These are phyloP conservation scores for Pichia deserticola DNA, from an alignment of 805 yeast genomes.

Conservation along the genomic window DNA sequence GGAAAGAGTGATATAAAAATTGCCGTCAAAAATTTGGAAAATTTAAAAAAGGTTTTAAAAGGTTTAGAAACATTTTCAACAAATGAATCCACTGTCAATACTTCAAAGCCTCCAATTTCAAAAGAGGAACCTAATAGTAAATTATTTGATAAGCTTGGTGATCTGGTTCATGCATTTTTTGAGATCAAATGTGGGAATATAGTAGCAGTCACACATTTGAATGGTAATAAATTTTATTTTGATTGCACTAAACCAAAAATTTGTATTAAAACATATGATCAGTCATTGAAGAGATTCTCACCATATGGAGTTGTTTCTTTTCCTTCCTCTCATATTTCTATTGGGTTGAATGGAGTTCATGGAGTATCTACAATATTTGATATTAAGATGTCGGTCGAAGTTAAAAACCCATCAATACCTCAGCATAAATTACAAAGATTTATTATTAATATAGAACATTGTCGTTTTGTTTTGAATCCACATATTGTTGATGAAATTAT, in stretches of 20 bases:
- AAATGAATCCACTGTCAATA: not conserved
- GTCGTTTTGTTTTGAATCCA: conserved; percentile 53
- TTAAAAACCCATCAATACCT: conserved; percentile 32
- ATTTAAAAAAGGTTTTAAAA: not conserved
- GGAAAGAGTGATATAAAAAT: conserved; percentile 4
- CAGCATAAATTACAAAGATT: conserved; percentile 34
- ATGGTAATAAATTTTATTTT: conserved; percentile 13
- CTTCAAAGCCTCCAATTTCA: not conserved
- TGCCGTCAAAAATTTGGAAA: not conserved
- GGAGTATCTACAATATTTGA: conserved; percentile 37
- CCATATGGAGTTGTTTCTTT: conserved; percentile 33
- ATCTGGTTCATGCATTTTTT: conserved; percentile 1
- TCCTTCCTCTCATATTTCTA: conserved; percentile 36
- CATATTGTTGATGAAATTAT: conserved; percentile 23
- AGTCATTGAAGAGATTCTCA: conserved; percentile 11
- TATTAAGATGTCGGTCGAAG: conserved; percentile 36
- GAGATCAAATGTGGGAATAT: conserved; percentile 7
- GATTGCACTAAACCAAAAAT: conserved; percentile 10
- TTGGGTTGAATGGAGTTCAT: conserved; percentile 28
- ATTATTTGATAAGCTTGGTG: not conserved
- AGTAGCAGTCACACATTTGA: not conserved
- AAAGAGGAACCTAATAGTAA: not conserved
- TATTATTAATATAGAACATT: conserved; percentile 51
- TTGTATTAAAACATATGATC: conserved; percentile 14
- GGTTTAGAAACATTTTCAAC: not conserved